Evolutionary conservation across 768 basidiomycete species (phyloP), one percentile per base, ranked within the genome.

Genomic region (Termitomyces sp.): DNA sequence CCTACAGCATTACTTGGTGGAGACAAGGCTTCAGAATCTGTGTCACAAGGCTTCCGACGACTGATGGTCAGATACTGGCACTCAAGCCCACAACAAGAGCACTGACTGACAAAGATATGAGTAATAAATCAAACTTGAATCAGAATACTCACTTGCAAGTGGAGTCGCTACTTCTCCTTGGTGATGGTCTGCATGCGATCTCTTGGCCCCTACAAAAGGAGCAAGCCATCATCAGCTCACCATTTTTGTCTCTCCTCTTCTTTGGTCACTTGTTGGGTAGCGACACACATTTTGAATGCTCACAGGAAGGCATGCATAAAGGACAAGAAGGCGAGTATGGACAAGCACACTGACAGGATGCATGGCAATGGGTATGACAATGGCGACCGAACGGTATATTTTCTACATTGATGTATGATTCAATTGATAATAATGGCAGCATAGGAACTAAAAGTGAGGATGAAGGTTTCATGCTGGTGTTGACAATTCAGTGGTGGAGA

Each of bases 181-280:
- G 59, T 1, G 77, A 74, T 6, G 76, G 70, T 0, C 79, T 76
- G 24, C 79, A 81, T 8, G 79, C 79, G 47, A 81, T 81, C 66
- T 81, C 80, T 12, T 78, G 66, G 2, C 76, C 75, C 6, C 78
- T 66, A 49, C 78, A 80, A 59, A 80, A 80, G 1, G 76, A 62
- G 52, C 78, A 80, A 1, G 79, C 79, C 22, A 80, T 64, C 3
- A 72, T 67, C 12, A 76, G 77, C 56, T 79, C 78, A 10, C 56
- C 48, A 32, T 55, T 44, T 34, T 55, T 44, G n/a, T 48, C 43
- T 32, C 55, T n/a, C 5, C 43, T 15, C 15, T 19, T 47, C 35
- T 51, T 59, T 21, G 24, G 35, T 26, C 46, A 38, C 35, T 47
- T 54, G 42, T 14, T 26, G 22, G 37, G 57, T 22, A 46, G 22